Percentiles rank a stretch among this genome's conserved stretches.
Conservation (phyloP, 2,329 filamentous ascomycete genomes). For the Fusarium marasasianum region DNA sequence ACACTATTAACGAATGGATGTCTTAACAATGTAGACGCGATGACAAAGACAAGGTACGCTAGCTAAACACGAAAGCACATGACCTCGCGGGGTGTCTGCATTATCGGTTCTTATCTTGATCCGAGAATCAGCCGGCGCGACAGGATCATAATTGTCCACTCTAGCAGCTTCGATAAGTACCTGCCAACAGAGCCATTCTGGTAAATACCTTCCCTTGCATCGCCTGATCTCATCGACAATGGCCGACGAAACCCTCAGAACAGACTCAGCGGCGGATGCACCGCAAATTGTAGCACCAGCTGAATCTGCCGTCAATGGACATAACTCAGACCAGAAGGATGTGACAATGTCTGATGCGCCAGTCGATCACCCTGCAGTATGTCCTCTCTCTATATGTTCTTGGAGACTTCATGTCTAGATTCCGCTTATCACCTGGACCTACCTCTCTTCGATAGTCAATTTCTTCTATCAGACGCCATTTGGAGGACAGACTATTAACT, state of each 20-base stretch:
- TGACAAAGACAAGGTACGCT: constrained; percentile 19
- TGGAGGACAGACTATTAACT: constrained; percentile 12
- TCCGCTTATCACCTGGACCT: neutral
- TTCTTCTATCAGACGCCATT: neutral
- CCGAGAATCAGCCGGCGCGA: constrained; percentile 43
- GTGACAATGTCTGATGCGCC: constrained; percentile 56
- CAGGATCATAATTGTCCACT: neutral
- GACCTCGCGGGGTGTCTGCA: constrained; percentile 37
- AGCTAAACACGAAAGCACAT: constrained; percentile 52
- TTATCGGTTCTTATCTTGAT: neutral
- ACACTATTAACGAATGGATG: neutral
- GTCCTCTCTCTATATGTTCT: neutral
- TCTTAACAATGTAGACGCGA: constrained; percentile 25
- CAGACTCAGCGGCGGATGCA: constrained; percentile 31
- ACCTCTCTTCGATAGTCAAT: neutral
- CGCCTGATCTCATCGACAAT: constrained; percentile 32
- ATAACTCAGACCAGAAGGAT: constrained; percentile 48
- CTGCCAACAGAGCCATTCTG: constrained; percentile 9
- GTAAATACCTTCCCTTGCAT: neutral
- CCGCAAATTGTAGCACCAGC: constrained; percentile 32
- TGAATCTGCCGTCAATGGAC: constrained; percentile 34
- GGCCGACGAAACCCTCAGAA: constrained; percentile 44
- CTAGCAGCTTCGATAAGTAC: constrained; percentile 1
- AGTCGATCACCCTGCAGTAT: constrained; percentile 53
- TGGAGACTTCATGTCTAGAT: no score